phyloP scores from a whole-genome alignment of 139 green algal genomes.

The Mesostigma viride region DNA sequence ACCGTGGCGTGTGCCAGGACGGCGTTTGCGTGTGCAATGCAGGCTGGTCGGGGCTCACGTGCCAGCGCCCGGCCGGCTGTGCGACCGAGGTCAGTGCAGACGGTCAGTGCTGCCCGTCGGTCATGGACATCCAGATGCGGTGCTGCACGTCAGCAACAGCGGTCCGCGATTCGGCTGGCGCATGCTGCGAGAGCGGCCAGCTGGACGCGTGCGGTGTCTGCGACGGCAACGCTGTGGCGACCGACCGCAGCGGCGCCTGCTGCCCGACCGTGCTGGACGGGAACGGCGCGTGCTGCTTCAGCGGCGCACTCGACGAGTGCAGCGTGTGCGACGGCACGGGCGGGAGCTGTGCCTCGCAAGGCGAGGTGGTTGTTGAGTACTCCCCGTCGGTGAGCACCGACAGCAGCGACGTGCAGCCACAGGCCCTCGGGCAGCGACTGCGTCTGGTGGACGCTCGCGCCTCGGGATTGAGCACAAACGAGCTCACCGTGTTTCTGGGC shows the following conservation, averaged over 20 bases:
- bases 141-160: constrained; percentile 28
- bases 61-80: not conserved
- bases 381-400: not conserved
- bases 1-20: no score
- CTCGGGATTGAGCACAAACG: no score
- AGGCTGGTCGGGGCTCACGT: not conserved
- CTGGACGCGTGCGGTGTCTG: constrained; percentile 51
- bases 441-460: not conserved
- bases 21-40: not conserved
- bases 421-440: not conserved
- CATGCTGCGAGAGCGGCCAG: constrained; percentile 37
- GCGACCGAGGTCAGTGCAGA: not conserved
- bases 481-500: no score
- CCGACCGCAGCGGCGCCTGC: constrained; percentile 22
- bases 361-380: not conserved
- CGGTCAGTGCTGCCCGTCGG: constrained; percentile 14
- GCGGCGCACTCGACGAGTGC: constrained; percentile 51
- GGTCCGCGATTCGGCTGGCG: constrained; percentile 26
- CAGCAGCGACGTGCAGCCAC: not conserved
- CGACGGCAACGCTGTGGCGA: constrained; percentile 23
- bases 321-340: constrained; percentile 50
- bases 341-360: constrained; percentile 31
- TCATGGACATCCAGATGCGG: constrained; percentile 16
- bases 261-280: constrained; percentile 42
- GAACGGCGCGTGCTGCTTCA: constrained; percentile 47